Conservation (phyloP, 306 rosid genomes). For the Vicia villosa region DNA sequence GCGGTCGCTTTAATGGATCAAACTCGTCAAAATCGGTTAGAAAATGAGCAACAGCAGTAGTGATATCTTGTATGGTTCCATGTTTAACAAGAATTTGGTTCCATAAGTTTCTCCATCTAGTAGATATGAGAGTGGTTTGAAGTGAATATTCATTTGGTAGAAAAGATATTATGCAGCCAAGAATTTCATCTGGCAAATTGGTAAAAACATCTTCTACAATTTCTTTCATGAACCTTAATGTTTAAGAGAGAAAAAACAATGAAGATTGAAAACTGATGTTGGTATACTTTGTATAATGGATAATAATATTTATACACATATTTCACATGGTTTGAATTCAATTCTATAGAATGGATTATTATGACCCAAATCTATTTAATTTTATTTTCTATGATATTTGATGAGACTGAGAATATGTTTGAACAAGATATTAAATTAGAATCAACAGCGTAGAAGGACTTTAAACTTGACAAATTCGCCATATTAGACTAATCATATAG, state of each 20-base stretch:
- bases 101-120: slow-evolving; percentile 75
- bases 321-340: not conserved
- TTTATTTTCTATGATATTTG: too few species aligned
- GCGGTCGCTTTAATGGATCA: slow-evolving; percentile 58
- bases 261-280: not conserved
- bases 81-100: slow-evolving; percentile 47
- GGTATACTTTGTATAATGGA: not conserved
- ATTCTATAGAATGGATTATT: not conserved
- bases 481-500: too few species aligned
- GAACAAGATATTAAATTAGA: too few species aligned
- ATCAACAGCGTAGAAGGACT: too few species aligned
- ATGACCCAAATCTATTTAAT: slow-evolving; percentile 9
- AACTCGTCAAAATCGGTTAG: slow-evolving; percentile 48
- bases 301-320: slow-evolving; percentile 9
- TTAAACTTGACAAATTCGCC: too few species aligned
- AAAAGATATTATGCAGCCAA: slow-evolving; percentile 57
- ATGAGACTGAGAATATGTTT: too few species aligned
- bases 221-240: slow-evolving; percentile 37
- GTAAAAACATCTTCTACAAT: slow-evolving; percentile 23
- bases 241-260: not conserved
- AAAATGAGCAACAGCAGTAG: slow-evolving; percentile 42
- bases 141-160: slow-evolving; percentile 68
- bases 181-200: slow-evolving; percentile 49
- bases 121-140: slow-evolving; percentile 63
- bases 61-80: slow-evolving; percentile 44